Evolutionary conservation across 2,329 filamentous ascomycete genomes (phyloP), one percentile per base, ranked within the genome.

Genomic region (Beauveria sp.): DNA sequence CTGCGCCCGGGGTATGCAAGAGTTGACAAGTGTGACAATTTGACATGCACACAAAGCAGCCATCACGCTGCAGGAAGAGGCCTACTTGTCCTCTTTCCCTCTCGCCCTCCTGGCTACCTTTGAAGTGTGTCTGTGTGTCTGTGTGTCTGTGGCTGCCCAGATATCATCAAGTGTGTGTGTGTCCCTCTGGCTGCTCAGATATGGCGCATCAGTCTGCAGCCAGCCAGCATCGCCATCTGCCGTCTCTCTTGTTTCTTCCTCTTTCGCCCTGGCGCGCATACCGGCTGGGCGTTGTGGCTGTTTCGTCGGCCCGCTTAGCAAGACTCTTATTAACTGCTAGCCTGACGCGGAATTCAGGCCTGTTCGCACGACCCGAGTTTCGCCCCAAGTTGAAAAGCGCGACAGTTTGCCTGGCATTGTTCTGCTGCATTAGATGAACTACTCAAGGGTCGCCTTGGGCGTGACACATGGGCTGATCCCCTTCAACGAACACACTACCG

Each of bases 201-300:
- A 55, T 48, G 26, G 22, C 42, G 54, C 40, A 45, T 18, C 8
- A 10, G 24, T n/a, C 10, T n/a, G 24, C 40, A 28, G 28, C 49
- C 6, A 20, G 42, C 54, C 42, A 45, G 42, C 24, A 10, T 20
- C 22, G 10, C 46, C 7, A 43, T 56, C 26, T 48, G n/a, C 43
- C 31, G 45, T 59, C 28, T 51, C 56, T 59, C 56, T 28, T 24
- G 10, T 59, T 59, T 51, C 46, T 59, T 51, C 56, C 56, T 31
- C 38, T 59, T 59, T 51, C 6, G 56, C 56, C 18, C 22, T 59
- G 46, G 48, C 48, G 56, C n/a, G 45, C 4, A 51, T 42, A 24
- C 38, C 9, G 16, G 43, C 55, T 24, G 5, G 54, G 55, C 5
- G 28, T 40, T 40, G 55, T 40, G 26, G 20, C 22, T 38, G 55